Evolutionary conservation across 2,329 filamentous ascomycete species (phyloP).

Genomic region (Arthrobotrys megalospora): DNA sequence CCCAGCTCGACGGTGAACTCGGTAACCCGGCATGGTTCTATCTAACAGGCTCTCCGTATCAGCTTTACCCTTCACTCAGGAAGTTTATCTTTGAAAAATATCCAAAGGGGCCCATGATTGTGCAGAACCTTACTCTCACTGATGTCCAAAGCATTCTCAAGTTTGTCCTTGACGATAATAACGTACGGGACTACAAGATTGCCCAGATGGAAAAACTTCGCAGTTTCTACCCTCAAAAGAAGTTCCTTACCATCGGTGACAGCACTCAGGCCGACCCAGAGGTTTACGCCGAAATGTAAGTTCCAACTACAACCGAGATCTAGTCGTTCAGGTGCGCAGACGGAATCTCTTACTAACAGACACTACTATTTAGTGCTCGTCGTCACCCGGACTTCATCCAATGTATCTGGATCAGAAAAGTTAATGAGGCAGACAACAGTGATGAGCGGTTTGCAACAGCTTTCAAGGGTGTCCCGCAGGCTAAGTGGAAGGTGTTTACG

Average conservation of each 20-base stretch:
- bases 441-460: conserved; percentile 83
- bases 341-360: conserved; percentile 23
- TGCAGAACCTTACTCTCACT: conserved; percentile 76
- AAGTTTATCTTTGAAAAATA: conserved; percentile 80
- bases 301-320: conserved; percentile 1
- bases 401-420: conserved; percentile 73
- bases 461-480: conserved; percentile 80
- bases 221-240: conserved; percentile 81
- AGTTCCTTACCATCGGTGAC: conserved; percentile 88
- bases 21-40: conserved; percentile 87
- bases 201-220: conserved; percentile 84
- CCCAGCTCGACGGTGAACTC: conserved; percentile 73
- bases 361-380: conserved; percentile 68
- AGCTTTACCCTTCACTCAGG: conserved; percentile 88
- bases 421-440: conserved; percentile 63
- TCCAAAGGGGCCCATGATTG: conserved; percentile 82
- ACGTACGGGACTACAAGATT: conserved; percentile 88
- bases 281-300: conserved; percentile 83
- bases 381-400: conserved; percentile 80
- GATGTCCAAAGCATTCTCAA: conserved; percentile 22
- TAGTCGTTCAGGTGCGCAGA: neutral
- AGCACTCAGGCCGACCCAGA: conserved; percentile 93
- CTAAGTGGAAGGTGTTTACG: conserved; percentile 85
- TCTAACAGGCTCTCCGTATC: conserved; percentile 92
- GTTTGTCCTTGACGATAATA: conserved; percentile 11